A percentile compares a stretch with the other conserved stretches of the same genome.
These are phyloP conservation scores for Nicotiana rustica DNA, from an alignment of 305 asterid genomes.

Conservation along the genomic window DNA sequence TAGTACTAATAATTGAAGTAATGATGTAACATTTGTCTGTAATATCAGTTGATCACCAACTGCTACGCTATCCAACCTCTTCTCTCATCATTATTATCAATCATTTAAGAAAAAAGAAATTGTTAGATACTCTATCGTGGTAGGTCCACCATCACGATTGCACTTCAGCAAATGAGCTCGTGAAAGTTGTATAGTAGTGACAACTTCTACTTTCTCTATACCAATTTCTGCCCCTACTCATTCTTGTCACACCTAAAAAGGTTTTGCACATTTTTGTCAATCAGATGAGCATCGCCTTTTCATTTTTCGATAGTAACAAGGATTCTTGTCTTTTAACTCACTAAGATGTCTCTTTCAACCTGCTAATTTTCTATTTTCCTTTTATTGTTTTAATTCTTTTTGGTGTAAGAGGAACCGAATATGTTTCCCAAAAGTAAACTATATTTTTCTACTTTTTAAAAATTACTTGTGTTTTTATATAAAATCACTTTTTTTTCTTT, in stretches of 20 bases:
- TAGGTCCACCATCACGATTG: constrained; percentile 22
- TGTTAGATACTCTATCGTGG: background rate
- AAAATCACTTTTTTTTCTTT: no score
- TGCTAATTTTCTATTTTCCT: no score
- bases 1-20: constrained; percentile 35
- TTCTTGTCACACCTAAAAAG: background rate
- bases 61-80: constrained; percentile 32
- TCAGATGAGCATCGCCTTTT: constrained; percentile 25
- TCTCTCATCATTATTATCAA: background rate
- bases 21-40: constrained; percentile 36
- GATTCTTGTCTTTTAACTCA: constrained; percentile 20
- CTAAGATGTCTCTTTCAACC: background rate
- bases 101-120: background rate
- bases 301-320: background rate
- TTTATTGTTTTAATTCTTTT: background rate
- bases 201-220: background rate
- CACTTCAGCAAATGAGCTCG: background rate
- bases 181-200: background rate
- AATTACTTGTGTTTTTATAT: no score
- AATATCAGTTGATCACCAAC: background rate
- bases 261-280: background rate
- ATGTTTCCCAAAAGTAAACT: no score
- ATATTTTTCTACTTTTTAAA: no score
- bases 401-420: background rate
- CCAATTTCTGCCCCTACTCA: background rate